These are phyloP conservation scores for Fusarium avenaceum DNA, from an alignment of 2,329 filamentous ascomycete genomes.

Conservation along the genomic window DNA sequence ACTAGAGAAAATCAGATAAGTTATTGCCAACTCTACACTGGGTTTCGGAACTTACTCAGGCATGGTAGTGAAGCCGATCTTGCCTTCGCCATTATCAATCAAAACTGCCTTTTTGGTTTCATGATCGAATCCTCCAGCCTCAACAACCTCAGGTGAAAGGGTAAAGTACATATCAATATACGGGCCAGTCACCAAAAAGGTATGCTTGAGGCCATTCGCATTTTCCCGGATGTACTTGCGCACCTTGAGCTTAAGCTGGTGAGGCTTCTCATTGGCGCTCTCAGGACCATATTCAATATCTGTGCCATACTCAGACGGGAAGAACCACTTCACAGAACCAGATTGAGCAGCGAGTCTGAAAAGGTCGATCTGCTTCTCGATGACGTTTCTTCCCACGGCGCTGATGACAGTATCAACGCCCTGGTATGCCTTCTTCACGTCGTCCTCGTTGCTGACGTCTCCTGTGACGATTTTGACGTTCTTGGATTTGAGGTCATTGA, in stretches of 20 bases:
- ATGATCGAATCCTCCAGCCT: constrained; percentile 71
- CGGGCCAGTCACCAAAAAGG: constrained; percentile 78
- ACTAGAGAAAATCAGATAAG: constrained; percentile 53
- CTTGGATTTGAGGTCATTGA: constrained; percentile 43
- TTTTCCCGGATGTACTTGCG: constrained; percentile 69
- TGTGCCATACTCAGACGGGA: constrained; percentile 77
- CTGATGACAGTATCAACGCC: constrained; percentile 75
- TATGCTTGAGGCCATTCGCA: constrained; percentile 68
- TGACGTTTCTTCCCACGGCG: constrained; percentile 72
- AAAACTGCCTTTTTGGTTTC: constrained; percentile 69
- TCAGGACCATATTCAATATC: constrained; percentile 72
- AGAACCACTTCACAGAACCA: constrained; percentile 70
- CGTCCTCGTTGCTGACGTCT: constrained; percentile 54
- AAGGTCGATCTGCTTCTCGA: constrained; percentile 72
- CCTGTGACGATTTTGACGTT: constrained; percentile 48
- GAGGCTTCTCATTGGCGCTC: constrained; percentile 73
- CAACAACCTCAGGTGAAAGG: constrained; percentile 49
- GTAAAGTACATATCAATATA: constrained; percentile 74
- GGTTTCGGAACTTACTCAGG: constrained; percentile 67
- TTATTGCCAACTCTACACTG: no score
- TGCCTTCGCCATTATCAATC: constrained; percentile 71
- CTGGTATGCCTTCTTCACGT: constrained; percentile 70
- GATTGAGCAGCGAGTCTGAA: constrained; percentile 70
- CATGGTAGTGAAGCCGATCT: constrained; percentile 78
- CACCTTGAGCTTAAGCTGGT: constrained; percentile 79